phyloP scores from a whole-genome alignment of 768 basidiomycete genomes.

The Vishniacozyma victoriae region DNA sequence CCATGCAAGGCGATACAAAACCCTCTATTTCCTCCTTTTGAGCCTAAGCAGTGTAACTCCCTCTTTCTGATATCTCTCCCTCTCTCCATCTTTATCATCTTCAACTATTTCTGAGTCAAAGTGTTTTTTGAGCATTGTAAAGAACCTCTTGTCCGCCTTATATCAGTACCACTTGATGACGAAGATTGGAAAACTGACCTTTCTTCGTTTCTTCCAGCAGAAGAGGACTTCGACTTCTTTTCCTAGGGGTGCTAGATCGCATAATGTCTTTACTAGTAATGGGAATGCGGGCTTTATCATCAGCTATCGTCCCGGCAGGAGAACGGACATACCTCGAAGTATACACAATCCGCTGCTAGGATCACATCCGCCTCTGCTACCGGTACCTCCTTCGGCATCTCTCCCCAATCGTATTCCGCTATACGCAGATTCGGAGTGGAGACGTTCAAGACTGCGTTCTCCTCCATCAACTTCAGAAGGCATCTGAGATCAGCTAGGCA shows the following conservation, averaged over 20 bases:
- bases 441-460: conserved; percentile 65
- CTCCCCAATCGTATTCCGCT: conserved; percentile 79
- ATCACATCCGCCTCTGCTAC: conserved; percentile 58
- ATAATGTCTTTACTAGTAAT: conserved; percentile 72
- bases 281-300: conserved; percentile 64
- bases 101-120: conserved; percentile 53
- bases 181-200: conserved; percentile 51
- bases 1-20: no score
- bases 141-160: conserved; percentile 88
- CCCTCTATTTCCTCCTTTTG: conserved; percentile 23
- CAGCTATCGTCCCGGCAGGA: background rate
- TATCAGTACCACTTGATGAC: background rate
- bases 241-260: conserved; percentile 53
- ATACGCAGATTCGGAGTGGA: conserved; percentile 51
- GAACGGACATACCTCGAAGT: conserved; percentile 58
- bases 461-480: conserved; percentile 68
- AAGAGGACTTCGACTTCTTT: conserved; percentile 66
- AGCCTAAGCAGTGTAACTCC: conserved; percentile 39
- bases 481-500: conserved; percentile 48
- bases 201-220: conserved; percentile 89
- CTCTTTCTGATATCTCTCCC: conserved; percentile 37
- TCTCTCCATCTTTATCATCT: conserved; percentile 39
- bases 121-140: conserved; percentile 66
- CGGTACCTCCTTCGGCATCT: conserved; percentile 52
- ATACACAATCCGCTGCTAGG: conserved; percentile 90